phyloP scores from a whole-genome alignment of 306 rosid genomes.

The Casuarina glauca region DNA sequence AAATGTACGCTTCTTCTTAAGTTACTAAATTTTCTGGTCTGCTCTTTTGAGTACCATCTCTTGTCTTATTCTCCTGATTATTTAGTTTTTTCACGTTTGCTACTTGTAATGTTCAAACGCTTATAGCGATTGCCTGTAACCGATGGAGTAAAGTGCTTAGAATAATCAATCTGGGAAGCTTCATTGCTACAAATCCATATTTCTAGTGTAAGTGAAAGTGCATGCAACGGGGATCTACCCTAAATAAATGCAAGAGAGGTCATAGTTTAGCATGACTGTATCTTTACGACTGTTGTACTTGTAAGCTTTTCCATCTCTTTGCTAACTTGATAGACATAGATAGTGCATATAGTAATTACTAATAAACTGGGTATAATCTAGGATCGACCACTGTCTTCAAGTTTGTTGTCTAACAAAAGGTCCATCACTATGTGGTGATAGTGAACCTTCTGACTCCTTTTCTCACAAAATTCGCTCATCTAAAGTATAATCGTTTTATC shows the following conservation, averaged over 20 bases:
- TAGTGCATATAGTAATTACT: not conserved
- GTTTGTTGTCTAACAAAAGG: not conserved
- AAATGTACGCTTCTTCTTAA: slow-evolving; percentile 60
- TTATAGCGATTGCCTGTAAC: not conserved
- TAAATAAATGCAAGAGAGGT: not conserved
- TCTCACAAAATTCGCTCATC: not conserved
- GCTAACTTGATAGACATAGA: not conserved
- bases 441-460: not conserved
- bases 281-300: not conserved
- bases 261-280: not conserved
- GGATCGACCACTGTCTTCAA: not conserved
- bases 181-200: not conserved
- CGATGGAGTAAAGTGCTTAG: not conserved
- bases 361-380: not conserved
- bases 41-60: not conserved
- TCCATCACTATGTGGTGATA: not conserved
- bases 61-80: not conserved
- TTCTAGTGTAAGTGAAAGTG: not conserved
- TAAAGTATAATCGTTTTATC: not conserved
- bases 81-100: not conserved
- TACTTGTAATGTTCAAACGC: no score
- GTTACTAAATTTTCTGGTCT: slow-evolving; percentile 12
- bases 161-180: not conserved
- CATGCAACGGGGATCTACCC: not conserved
- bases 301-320: not conserved